Evolutionary conservation across 306 rosid genomes (phyloP), one percentile per base, ranked within the genome.

Genomic region (Trifolium subterraneum): DNA sequence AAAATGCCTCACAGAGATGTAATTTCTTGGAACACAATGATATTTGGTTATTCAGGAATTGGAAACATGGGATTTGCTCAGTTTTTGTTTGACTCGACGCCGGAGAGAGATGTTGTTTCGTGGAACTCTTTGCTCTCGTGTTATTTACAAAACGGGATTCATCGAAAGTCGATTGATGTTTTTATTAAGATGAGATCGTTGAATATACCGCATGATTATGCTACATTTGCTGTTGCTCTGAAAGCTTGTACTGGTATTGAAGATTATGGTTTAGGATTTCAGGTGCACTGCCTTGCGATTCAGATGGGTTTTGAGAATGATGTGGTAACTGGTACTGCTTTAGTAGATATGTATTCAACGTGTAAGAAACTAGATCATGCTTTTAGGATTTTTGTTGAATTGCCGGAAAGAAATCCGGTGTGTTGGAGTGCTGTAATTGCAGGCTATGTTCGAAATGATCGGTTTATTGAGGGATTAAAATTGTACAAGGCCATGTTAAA

Each of bases 341-440:
- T 93, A 4, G 83, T 90, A 22, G 91, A 88, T 76, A 87, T 90
- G 95, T 90, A 93, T 85, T 92, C 88, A 0, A 93, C 85, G 74
- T 88, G 91, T 86, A 85, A 75, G 71, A 75, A 73, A 29, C 64
- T 88, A 22, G 83, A 83, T 45, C 50, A 76, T 78, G 85, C 96
- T 58, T 80, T 81, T 63, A 70, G 10, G 76, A 87, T 87, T 78
- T 93, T 93, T 61, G 6, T 6, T 25, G 86, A 83, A 73, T 62
- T 93, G 54, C 90, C 93, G 3, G 90, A 79, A 48, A 86, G 83
- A 75, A 93, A 90, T 76, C 86, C 78, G 85, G 89, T 93, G 2
- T 86, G 91, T 27, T 93, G 98, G 98, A 86, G 91, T 38, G 90
- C 98, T 35, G 68, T 85, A 7, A 93, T 90, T 80, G 98, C 98